Conservation (phyloP, 768 basidiomycete genomes). For the Vararia minispora region DNA sequence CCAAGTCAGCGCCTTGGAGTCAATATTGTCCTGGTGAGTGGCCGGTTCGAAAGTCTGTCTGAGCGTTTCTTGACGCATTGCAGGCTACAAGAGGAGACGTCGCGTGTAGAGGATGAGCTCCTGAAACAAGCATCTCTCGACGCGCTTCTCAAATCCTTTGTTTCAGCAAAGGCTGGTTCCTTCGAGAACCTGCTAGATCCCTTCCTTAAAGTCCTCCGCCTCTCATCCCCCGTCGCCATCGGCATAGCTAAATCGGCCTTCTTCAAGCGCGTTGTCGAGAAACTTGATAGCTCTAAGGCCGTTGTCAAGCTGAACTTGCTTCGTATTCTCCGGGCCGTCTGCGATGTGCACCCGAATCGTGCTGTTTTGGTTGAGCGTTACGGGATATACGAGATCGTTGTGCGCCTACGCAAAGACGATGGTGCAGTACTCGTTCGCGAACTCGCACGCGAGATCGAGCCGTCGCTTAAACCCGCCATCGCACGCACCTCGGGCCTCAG, state of each 20-base stretch:
- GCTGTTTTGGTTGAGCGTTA: slow-evolving; percentile 74
- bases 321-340: slow-evolving; percentile 72
- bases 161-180: slow-evolving; percentile 75
- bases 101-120: slow-evolving; percentile 85
- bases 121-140: slow-evolving; percentile 55
- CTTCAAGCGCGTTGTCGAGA: slow-evolving; percentile 80
- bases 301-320: slow-evolving; percentile 87
- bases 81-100: slow-evolving; percentile 93
- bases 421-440: slow-evolving; percentile 87
- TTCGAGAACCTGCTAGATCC: slow-evolving; percentile 91
- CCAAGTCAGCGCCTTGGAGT: slow-evolving; percentile 86
- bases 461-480: slow-evolving; percentile 61
- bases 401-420: slow-evolving; percentile 72
- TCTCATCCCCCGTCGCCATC: slow-evolving; percentile 64
- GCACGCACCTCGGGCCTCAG: slow-evolving; percentile 19
- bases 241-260: slow-evolving; percentile 75
- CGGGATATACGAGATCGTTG: slow-evolving; percentile 72
- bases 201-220: slow-evolving; percentile 81
- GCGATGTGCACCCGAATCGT: slow-evolving; percentile 83
- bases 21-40: slow-evolving; percentile 77
- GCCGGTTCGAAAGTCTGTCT: neutral
- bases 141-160: slow-evolving; percentile 67
- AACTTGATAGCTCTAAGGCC: slow-evolving; percentile 67
- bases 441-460: slow-evolving; percentile 77
- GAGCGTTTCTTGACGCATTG: neutral